A percentile compares a stretch with the other conserved stretches of the same genome.
Evolutionary conservation across 2,329 filamentous ascomycete species (phyloP).

Genomic region (Phialophora expanda): DNA sequence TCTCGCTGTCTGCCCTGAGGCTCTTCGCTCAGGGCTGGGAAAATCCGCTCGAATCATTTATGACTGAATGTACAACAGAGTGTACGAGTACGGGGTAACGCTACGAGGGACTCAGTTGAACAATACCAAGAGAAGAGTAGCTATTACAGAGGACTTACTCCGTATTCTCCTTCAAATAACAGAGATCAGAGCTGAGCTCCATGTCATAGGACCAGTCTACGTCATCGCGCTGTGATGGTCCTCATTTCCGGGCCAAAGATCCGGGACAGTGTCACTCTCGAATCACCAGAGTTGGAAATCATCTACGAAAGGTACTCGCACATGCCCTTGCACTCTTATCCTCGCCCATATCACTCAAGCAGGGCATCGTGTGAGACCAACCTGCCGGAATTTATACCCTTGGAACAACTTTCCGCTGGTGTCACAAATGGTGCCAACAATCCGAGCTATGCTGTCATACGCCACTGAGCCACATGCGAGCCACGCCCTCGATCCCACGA

Average conservation of each 20-base stretch:
- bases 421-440: not conserved
- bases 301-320: not conserved
- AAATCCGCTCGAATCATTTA: not conserved
- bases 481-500: not conserved
- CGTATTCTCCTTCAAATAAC: not conserved
- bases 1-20: not conserved
- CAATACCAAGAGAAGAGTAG: not conserved
- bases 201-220: not conserved
- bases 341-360: not conserved
- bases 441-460: not conserved
- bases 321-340: not conserved
- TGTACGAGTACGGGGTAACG: too few species aligned
- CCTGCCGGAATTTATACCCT: too few species aligned
- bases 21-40: not conserved
- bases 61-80: not conserved
- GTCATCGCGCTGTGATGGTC: not conserved
- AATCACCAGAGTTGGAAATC: not conserved
- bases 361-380: not conserved
- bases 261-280: not conserved
- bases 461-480: not conserved
- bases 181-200: not conserved
- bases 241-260: not conserved
- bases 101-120: too few species aligned
- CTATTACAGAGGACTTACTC: not conserved
- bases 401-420: not conserved